Evolutionary conservation across 768 basidiomycete genomes (phyloP), one percentile per base, ranked within the genome.

Genomic region (Leccinum sublutescens): DNA sequence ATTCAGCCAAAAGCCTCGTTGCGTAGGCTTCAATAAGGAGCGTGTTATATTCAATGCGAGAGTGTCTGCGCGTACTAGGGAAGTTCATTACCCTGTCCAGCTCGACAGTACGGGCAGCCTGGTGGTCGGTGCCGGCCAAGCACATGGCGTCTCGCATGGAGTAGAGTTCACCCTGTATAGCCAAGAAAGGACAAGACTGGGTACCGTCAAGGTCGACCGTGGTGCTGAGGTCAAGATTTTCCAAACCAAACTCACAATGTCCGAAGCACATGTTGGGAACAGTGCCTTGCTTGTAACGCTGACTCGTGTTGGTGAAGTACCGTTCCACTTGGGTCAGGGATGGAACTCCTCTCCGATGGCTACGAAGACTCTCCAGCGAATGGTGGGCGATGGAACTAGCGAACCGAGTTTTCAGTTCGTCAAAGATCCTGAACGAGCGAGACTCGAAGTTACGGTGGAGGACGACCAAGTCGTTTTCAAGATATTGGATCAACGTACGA

Each of bases 1-100:
- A 2, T 54, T 33, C 40, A 74, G 68, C 5, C 73, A 74, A 51
- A 61, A 55, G 51, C 74, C 74, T 6, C 71, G 62, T 3, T 74
- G 71, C 19, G 68, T 68, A 56, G 74, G 74, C 5, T 1, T 31
- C 14, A 36, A 68, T 33, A 61, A 48, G 21, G 25, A 58, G 38
- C 69, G 71, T 3, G 47, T 59, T 31, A 43, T 73, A 21, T 74
- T 74, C 48, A 52, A 70, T 49, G 31, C 57, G n/a, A 65, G 62
- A 50, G 50, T 59, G 5, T 38, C 62, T 11, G 60, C 47, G 15
- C 53, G 53, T 31, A 45, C 21, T 21, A 2, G 21, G 58, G 27
- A 53, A 52, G 52, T 59, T 38, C 56, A 45, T 21, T 51, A 64
- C 29, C 2, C 49, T 1, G 47, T 62, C 36, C 8, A n/a, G 1